Base-by-base conservation (phyloP, 2,329 filamentous ascomycete genomes). In the Dactylonectria estremocensis region DNA sequence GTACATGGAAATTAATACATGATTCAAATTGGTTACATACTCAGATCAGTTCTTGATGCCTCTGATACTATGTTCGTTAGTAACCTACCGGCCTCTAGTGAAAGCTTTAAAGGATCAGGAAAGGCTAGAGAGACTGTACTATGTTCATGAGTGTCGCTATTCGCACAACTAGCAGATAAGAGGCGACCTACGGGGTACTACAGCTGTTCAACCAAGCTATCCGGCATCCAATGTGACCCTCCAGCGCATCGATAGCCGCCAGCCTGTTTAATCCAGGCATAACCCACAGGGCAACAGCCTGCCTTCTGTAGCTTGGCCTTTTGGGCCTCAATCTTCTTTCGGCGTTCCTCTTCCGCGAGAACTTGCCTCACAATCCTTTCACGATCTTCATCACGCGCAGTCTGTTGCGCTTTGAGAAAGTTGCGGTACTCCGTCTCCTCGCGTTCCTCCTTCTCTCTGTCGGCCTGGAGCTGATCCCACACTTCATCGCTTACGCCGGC, bases 231-330 rank as follows among this genome's bases (percentile, higher is more conserved):
- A 79, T 93, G 91, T 2, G 74, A 75, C 0, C 91, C 91, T 0
- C 87, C 91, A 0, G 84, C 84, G 79, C 92, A 93, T 5, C 90
- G 78, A 77, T 89, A 94, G 0, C 91, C 91, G 1, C 73, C 75
- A 1, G 2, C 46, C 72, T 91, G 85, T 71, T 87, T 88, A 28
- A 92, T 88, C 92, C 92, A 94, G 0, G 64, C 61, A 73, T 54
- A 94, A 0, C 91, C 92, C 18, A 61, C 43, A 0, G 83, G 81
- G 76, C 92, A 95, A 0, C 78, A 56, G 0, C 91, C 91, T 81
- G 89, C 82, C 1, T 70, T 33, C 69, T 75, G 78, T 69, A 94
- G 75, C 72, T 86, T 90, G 45, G 74, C 70, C 78, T 87, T 84
- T 11, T 72, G 77, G 18, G 77, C 72, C 28, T 82, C 82, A 67